Evolutionary conservation across 192 early-diverging fungal genomes (phyloP), one percentile per base, ranked within the genome.

Genomic region (Haplosporangium gracile): DNA sequence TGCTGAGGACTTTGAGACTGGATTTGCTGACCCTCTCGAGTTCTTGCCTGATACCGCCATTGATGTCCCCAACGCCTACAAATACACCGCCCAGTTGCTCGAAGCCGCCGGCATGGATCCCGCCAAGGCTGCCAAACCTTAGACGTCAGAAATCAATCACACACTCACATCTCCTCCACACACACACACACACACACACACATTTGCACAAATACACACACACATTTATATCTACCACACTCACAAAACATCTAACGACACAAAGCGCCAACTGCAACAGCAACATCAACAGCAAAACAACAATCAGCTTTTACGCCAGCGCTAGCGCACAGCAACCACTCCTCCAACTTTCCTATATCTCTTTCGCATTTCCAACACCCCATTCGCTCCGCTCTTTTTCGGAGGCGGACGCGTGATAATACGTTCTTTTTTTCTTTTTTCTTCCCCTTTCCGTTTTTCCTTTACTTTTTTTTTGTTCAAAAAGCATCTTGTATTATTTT

Each of bases 61-160:
- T 45, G 96, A 97, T 85, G 91, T 93, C 2, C 95, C 96, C 29
- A 89, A 92, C 57, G 93, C 92, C 16, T 94, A 91, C 89, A 90
- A 89, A 49, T 92, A 89, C 89, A 89, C 94, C 68, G 94, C 91
- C 43, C 92, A 90, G 72, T 85, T 96, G 45, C 80, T 96, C 74
- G 89, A 89, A 40, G 87, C 79, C n/a, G 88, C 89, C 8, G 83
- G 76, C 39, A 87, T 95, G 73, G 90, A 93, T n/a, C 75, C 79
- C 22, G 70, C 74, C 65, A 86, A 57, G 71, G 83, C 79, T 36
- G 73, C 79, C 55, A 80, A 77, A 26, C 69, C 83, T 74, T 80
- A 77, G 71, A 63, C 68, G 36, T 29, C 55, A 57, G 55, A 57
- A 57, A 24, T 26, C 55, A 29, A 22, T 70, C 68, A 39, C 34